Base-by-base conservation (phyloP, 306 rosid genomes). In the Cicer bijugum region DNA sequence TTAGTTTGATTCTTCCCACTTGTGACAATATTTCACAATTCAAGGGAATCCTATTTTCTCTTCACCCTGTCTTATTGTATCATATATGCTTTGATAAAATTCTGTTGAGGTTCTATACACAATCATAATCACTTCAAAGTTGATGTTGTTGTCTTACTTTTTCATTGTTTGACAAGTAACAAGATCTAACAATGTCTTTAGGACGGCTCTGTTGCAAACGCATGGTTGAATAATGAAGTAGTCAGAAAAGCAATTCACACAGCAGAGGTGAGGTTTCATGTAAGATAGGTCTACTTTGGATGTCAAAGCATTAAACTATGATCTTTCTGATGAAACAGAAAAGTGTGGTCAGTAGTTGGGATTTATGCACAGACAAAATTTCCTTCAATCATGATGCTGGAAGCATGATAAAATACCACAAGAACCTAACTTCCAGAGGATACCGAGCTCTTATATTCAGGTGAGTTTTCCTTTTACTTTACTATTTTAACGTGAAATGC, bases 381-480 rank as follows among this genome's bases (percentile, higher is more conserved):
- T 0, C 0, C 3, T 89, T 55, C 63, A 0, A 63, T 61, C 97
- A 89, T 66, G 96, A 93, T 59, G 75, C 96, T 58, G 98, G 98
- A 52, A 93, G 98, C 85, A 93, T 93, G 98, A 91, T 94, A 82
- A 76, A 67, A 6, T 91, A 75, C 81, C 98, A 91, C 86, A 86
- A 74, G 84, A 91, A 89, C 86, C 89, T 94, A 61, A 91, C 98
- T 66, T 77, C 83, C 5, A 81, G 53, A 80, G 97, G 98, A 62
- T 94, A 91, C 72, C 81, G 88, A 10, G 96, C 96, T 12, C 96
- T 94, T 44, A 89, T 94, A 65, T 91, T n/a, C 86, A 94, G 98
- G 98, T 89, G 68, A 80, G 14, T 79, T 55, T 28, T 28, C 35
- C 35, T 28, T 3, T 28, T 28, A 28, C 35, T 28, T 28, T 3